Percentiles rank a stretch among this genome's conserved stretches.
phyloP scores from a whole-genome alignment of 1,139 yeast species.

The Yamadazyma jaroonii region DNA sequence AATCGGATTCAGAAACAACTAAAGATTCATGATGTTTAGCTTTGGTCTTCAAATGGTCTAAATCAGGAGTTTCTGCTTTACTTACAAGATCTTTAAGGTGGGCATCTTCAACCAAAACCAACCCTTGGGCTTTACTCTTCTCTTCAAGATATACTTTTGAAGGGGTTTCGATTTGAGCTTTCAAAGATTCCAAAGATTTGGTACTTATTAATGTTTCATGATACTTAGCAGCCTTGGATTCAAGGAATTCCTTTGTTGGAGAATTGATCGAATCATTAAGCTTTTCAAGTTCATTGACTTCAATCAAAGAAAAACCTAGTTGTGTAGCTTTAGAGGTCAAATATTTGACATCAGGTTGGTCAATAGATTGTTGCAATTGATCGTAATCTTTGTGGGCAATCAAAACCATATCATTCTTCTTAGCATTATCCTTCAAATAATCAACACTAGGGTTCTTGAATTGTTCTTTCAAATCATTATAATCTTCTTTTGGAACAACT shows the following conservation, averaged over 20 bases:
- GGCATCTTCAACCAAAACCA: conserved; percentile 6
- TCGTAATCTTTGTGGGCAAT: conserved; percentile 16
- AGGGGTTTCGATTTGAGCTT: conserved; percentile 18
- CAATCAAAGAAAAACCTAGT: conserved; percentile 19
- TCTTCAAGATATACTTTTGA: conserved; percentile 20
- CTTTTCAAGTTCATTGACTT: conserved; percentile 15
- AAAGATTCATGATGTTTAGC: conserved; percentile 16
- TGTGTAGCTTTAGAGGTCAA: conserved; percentile 17
- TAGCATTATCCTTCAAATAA: conserved; percentile 16
- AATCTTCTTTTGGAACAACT: conserved; percentile 27
- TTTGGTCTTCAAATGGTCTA: conserved; percentile 20
- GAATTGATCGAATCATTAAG: conserved; percentile 16
- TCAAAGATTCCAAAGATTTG: conserved; percentile 11
- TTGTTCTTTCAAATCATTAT: conserved; percentile 15
- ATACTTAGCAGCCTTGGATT: conserved; percentile 13
- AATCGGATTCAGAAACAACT: conserved; percentile 20
- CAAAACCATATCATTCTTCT: conserved; percentile 14
- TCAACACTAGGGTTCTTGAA: conserved; percentile 25
- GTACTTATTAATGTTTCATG: conserved; percentile 8
- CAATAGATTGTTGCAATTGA: conserved; percentile 13
- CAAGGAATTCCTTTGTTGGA: conserved; percentile 15
- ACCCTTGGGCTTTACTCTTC: conserved; percentile 18
- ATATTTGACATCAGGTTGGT: conserved; percentile 24
- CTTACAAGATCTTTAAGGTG: conserved; percentile 5
- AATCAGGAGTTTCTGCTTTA: conserved; percentile 10